Percentiles rank a stretch among this genome's conserved stretches.
Evolutionary conservation across 2,329 filamentous ascomycete species (phyloP).

Genomic region (Beauveria asiatica): DNA sequence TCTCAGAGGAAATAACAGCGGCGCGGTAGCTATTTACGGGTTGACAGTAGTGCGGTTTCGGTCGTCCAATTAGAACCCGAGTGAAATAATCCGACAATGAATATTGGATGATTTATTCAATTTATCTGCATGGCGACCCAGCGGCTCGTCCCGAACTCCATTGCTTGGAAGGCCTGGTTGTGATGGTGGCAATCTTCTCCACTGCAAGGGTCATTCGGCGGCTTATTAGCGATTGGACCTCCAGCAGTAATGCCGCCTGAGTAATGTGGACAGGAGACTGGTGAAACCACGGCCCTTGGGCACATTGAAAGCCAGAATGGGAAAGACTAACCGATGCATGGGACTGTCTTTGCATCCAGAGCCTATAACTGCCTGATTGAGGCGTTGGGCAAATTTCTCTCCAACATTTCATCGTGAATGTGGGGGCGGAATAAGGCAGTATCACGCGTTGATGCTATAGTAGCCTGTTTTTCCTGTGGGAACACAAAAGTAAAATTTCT

Average conservation of each 20-base stretch:
- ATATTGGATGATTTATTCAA: neutral
- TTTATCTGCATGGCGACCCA: neutral
- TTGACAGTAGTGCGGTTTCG: neutral
- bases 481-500: neutral
- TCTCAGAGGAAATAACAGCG: neutral
- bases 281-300: neutral
- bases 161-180: neutral
- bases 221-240: neutral
- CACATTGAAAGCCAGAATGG: neutral
- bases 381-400: neutral
- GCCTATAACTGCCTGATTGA: neutral
- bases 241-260: neutral
- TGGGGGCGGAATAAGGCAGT: neutral
- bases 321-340: neutral
- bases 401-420: neutral
- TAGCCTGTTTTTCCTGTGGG: no score
- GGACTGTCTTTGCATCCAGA: neutral
- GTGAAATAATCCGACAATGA: neutral
- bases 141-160: constrained; percentile 6
- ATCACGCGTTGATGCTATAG: neutral
- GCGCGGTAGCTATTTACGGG: neutral
- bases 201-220: neutral
- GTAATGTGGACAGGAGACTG: neutral
- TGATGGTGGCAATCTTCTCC: neutral
- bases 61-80: neutral